phyloP scores from a whole-genome alignment of 2,329 filamentous ascomycete genomes.

The Colletotrichum magnum region DNA sequence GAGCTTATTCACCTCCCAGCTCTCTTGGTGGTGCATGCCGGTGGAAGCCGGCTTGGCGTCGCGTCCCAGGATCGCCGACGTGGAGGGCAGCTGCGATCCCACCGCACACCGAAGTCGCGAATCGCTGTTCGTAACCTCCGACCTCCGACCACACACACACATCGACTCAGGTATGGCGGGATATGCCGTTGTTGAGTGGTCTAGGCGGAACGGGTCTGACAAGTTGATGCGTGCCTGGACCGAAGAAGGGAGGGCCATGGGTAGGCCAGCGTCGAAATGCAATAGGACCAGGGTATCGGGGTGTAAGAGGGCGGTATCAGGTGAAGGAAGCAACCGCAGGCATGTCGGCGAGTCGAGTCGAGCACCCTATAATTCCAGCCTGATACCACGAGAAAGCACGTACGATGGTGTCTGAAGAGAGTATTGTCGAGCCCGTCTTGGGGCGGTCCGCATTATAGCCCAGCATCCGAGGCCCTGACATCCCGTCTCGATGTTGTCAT shows the following conservation, averaged over 20 bases:
- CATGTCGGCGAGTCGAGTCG: not conserved
- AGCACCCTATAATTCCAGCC: too few species aligned
- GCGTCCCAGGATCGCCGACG: slow-evolving; percentile 3
- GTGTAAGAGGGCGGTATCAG: slow-evolving; percentile 13
- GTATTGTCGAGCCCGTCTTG: slow-evolving; percentile 2
- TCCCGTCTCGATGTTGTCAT: slow-evolving; percentile 31
- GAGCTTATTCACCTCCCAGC: not conserved
- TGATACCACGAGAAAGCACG: too few species aligned
- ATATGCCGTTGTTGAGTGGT: slow-evolving; percentile 28
- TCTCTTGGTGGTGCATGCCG: not conserved
- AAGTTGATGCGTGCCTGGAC: slow-evolving; percentile 14
- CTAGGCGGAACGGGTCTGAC: slow-evolving; percentile 5
- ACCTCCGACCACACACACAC: slow-evolving; percentile 24
- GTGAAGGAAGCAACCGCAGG: slow-evolving; percentile 1
- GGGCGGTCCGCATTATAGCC: slow-evolving; percentile 19
- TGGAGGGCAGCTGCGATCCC: slow-evolving; percentile 1
- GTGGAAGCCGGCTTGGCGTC: slow-evolving; percentile 17
- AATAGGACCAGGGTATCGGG: not conserved
- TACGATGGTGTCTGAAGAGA: slow-evolving; percentile 1
- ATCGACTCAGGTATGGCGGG: slow-evolving; percentile 8
- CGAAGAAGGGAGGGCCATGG: slow-evolving; percentile 6
- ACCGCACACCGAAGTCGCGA: slow-evolving; percentile 27
- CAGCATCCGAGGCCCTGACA: slow-evolving; percentile 38
- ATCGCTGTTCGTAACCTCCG: slow-evolving; percentile 29
- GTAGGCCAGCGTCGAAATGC: not conserved